phyloP scores from a whole-genome alignment of 768 basidiomycete species.

The Fistulinella prunicolor region DNA sequence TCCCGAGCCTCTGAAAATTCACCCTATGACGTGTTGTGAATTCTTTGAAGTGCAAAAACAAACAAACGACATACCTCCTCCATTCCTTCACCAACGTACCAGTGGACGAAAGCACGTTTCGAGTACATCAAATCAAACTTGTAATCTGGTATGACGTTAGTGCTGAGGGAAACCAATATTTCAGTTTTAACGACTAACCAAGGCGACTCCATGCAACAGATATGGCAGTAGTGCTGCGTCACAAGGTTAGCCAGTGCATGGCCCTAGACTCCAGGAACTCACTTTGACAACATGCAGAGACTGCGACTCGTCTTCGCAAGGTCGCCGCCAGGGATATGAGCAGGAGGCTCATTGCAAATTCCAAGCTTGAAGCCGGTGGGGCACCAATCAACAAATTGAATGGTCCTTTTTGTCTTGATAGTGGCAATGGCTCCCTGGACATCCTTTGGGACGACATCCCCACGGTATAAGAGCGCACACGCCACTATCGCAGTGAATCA shows the following conservation, averaged over 20 bases:
- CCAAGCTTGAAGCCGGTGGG: constrained; percentile 98
- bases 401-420: constrained; percentile 97
- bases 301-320: constrained; percentile 92
- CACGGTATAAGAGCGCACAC: constrained; percentile 88
- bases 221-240: constrained; percentile 79
- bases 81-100: constrained; percentile 99
- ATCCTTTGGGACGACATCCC: constrained; percentile 97
- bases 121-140: constrained; percentile 99
- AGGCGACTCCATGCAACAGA: constrained; percentile 92
- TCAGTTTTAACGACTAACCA: constrained; percentile 37
- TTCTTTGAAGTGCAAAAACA: not conserved
- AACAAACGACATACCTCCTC: constrained; percentile 60
- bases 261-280: constrained; percentile 17
- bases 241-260: constrained; percentile 1
- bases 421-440: constrained; percentile 87
- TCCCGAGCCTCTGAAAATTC: constrained; percentile 99
- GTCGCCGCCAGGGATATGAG: constrained; percentile 89
- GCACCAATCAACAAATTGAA: constrained; percentile 98
- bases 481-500: constrained; percentile 57
- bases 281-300: constrained; percentile 97
- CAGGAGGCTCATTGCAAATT: constrained; percentile 95
- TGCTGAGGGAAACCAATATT: not conserved
- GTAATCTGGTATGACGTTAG: constrained; percentile 56
- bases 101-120: constrained; percentile 87
- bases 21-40: constrained; percentile 49